A percentile compares a stretch with the other conserved stretches of the same genome.
Evolutionary conservation across 805 yeast species (phyloP).

Genomic region (Metschnikowia aberdeeniae): DNA sequence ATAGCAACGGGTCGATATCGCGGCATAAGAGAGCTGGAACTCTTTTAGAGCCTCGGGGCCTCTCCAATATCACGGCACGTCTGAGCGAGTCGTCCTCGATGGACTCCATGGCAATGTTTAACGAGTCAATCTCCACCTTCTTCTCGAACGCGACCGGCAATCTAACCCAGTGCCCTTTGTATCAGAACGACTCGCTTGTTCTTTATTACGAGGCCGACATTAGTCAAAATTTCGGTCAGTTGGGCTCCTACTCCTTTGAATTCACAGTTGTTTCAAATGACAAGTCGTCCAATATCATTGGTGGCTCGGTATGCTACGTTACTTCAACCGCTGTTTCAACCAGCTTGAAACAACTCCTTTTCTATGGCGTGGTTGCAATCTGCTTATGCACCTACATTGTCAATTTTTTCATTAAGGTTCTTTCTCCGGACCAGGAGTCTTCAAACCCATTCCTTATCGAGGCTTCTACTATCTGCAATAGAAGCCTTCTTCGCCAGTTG

Average conservation of each 20-base stretch:
- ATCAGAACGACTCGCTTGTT: conserved; percentile 33
- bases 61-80: neutral
- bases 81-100: neutral
- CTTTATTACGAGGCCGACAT: conserved; percentile 38
- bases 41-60: neutral
- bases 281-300: conserved; percentile 32
- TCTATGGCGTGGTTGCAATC: conserved; percentile 35
- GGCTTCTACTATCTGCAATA: conserved; percentile 59
- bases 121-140: conserved; percentile 18
- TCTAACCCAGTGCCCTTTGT: conserved; percentile 33
- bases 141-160: conserved; percentile 26
- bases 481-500: conserved; percentile 49
- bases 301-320: conserved; percentile 45
- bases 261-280: conserved; percentile 42
- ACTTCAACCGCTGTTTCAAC: conserved; percentile 41
- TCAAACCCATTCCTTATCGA: conserved; percentile 46
- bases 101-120: conserved; percentile 11
- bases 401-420: conserved; percentile 39
- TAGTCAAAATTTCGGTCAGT: conserved; percentile 32
- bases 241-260: conserved; percentile 44
- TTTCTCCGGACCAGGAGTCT: conserved; percentile 58
- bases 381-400: conserved; percentile 39
- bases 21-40: neutral
- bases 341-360: conserved; percentile 31
- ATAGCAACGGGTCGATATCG: neutral